Percentiles rank a stretch among this genome's conserved stretches.
Evolutionary conservation across 108 stramenopile species (phyloP).

Genomic region (Skeletonema potamos): DNA sequence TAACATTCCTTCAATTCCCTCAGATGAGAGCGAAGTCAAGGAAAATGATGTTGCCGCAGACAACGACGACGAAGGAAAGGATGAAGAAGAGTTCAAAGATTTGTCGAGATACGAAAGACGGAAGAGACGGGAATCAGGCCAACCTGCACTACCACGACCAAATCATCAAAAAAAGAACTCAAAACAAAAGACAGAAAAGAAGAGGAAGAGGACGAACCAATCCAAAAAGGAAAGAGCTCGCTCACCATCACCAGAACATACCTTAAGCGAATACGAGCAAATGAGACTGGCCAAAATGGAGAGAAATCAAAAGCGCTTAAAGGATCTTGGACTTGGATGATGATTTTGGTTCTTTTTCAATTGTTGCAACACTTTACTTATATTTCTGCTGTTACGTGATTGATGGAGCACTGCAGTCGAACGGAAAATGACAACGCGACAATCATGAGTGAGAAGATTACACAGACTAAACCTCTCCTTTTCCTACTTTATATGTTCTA

Average conservation of each 20-base stretch:
- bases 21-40: constrained; percentile 8
- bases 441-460: no score
- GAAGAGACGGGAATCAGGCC: not conserved
- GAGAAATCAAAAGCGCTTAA: not conserved
- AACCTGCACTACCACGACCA: not conserved
- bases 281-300: not conserved
- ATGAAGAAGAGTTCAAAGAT: constrained; percentile 2
- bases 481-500: not conserved
- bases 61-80: constrained; percentile 3
- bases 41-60: not conserved
- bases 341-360: not conserved
- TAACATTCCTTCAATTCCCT: not conserved
- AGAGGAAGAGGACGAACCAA: not conserved
- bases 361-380: no score
- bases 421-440: no score
- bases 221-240: not conserved
- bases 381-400: no score
- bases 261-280: not conserved
- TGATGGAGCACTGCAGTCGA: no score
- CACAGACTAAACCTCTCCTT: no score
- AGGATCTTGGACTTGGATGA: constrained; percentile 2
- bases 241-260: not conserved
- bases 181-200: not conserved
- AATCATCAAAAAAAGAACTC: not conserved
- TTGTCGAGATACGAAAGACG: constrained; percentile 4